A percentile compares a stretch with the other conserved stretches of the same genome.
phyloP scores from a whole-genome alignment of 768 basidiomycete genomes.

The Tricholoma furcatifolium region DNA sequence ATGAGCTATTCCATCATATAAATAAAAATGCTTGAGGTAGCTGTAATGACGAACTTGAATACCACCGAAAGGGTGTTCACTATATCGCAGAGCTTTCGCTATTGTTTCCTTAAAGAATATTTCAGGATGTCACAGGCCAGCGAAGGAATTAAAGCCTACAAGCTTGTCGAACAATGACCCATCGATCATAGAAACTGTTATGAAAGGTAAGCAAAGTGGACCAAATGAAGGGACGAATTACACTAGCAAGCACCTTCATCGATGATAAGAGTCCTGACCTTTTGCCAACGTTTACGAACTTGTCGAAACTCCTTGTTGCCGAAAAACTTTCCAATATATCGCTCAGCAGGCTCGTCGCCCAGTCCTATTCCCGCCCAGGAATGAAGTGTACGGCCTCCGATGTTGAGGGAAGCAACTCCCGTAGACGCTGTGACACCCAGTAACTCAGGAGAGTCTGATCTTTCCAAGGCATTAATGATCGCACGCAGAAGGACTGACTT shows the following conservation, averaged over 20 bases:
- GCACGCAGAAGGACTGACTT: conserved; percentile 70
- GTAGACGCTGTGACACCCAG: conserved; percentile 66
- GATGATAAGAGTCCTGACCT: conserved; percentile 56
- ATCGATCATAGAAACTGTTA: conserved; percentile 73
- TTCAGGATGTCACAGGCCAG: no score
- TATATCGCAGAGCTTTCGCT: conserved; percentile 21
- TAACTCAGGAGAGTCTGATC: neutral
- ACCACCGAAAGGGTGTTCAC: neutral
- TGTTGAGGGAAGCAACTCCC: conserved; percentile 67
- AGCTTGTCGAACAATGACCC: conserved; percentile 59
- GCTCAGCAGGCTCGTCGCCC: conserved; percentile 47
- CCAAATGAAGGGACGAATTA: neutral
- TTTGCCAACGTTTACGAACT: conserved; percentile 41
- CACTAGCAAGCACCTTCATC: conserved; percentile 78
- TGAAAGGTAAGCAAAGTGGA: neutral
- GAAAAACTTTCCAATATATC: conserved; percentile 25
- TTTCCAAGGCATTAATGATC: conserved; percentile 48
- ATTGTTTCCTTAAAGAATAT: no score
- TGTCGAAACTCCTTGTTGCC: conserved; percentile 10
- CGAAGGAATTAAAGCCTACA: no score
- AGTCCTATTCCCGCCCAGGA: conserved; percentile 65
- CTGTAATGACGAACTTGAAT: neutral
- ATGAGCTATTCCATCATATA: conserved; percentile 49
- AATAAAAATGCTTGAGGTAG: neutral
- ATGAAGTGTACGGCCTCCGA: conserved; percentile 68